phyloP scores from a whole-genome alignment of 768 basidiomycete species.

The Pisolithus orientalis region DNA sequence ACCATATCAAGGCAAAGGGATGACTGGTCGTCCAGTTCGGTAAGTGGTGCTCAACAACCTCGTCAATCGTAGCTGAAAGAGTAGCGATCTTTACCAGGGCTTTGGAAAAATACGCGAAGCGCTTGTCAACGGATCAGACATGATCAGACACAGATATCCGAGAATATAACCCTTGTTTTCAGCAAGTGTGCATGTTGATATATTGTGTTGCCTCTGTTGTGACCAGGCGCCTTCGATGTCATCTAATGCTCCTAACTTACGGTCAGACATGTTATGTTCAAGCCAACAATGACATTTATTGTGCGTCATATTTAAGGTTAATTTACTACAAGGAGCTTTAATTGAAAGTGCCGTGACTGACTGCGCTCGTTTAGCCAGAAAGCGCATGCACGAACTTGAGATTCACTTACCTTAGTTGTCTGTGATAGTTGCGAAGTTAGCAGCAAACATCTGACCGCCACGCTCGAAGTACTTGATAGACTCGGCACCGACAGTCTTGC shows the following conservation, averaged over 20 bases:
- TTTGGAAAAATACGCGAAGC: conserved; percentile 24
- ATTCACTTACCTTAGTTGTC: conserved; percentile 2
- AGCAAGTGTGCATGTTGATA: too few species aligned
- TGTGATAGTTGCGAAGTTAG: conserved; percentile 6
- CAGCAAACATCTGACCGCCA: conserved; percentile 7
- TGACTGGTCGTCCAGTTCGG: conserved; percentile 79
- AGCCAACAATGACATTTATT: not conserved
- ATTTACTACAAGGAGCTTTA: not conserved
- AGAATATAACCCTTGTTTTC: too few species aligned
- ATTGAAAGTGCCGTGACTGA: not conserved
- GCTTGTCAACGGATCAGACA: conserved; percentile 14
- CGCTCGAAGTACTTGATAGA: conserved; percentile 5
- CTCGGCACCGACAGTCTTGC: not conserved
- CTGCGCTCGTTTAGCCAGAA: not conserved
- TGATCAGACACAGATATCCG: conserved; percentile 2
- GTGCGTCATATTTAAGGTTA: not conserved
- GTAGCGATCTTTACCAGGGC: not conserved
- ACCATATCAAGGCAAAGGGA: conserved; percentile 64
- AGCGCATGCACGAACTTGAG: not conserved
- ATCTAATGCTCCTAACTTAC: too few species aligned
- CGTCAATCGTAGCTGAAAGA: not conserved
- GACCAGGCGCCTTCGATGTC: too few species aligned
- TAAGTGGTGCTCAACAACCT: conserved; percentile 28
- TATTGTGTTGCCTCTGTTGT: too few species aligned
- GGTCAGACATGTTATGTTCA: too few species aligned